Evolutionary conservation across 352 stramenopile genomes (phyloP).

Genomic region (Globisporangium viniferum): DNA sequence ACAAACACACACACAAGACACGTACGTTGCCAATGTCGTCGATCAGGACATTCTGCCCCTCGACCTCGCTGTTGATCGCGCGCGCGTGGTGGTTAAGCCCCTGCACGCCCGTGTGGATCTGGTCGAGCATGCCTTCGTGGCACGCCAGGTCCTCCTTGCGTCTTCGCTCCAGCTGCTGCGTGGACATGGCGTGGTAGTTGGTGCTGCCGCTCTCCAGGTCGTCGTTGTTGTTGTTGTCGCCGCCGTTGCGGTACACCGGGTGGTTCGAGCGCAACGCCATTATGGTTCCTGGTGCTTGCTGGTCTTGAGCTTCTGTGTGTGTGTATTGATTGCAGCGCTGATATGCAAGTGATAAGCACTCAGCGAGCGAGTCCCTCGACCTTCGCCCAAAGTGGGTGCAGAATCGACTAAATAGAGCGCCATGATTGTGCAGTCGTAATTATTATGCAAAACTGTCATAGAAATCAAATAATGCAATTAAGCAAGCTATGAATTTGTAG

Average conservation of each 20-base stretch:
- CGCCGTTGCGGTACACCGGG: slow-evolving; percentile 27
- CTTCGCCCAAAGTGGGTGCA: background rate
- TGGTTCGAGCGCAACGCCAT: slow-evolving; percentile 32
- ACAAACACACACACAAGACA: too few relatives aligned
- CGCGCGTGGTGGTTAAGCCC: slow-evolving; percentile 80
- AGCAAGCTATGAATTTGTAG: background rate
- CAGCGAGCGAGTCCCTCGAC: background rate
- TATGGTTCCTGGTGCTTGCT: background rate
- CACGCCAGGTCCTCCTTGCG: slow-evolving; percentile 48
- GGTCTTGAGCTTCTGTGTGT: background rate
- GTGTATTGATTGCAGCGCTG: too few relatives aligned
- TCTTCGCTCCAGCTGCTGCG: slow-evolving; percentile 61
- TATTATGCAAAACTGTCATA: background rate
- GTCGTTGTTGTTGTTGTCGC: background rate
- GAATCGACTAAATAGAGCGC: background rate
- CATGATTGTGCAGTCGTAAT: background rate
- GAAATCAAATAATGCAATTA: background rate
- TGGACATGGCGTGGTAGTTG: slow-evolving; percentile 66
- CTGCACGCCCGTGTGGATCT: slow-evolving; percentile 74
- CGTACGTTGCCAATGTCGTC: slow-evolving; percentile 72
- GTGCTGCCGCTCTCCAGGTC: slow-evolving; percentile 2
- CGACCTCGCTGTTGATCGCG: slow-evolving; percentile 79
- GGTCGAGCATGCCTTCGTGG: slow-evolving; percentile 72
- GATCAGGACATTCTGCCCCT: slow-evolving; percentile 80
- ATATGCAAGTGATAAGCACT: background rate